Percentiles rank a stretch among this genome's conserved stretches.
Conservation (phyloP, 208 protist genomes). For the Leishmania major region DNA sequence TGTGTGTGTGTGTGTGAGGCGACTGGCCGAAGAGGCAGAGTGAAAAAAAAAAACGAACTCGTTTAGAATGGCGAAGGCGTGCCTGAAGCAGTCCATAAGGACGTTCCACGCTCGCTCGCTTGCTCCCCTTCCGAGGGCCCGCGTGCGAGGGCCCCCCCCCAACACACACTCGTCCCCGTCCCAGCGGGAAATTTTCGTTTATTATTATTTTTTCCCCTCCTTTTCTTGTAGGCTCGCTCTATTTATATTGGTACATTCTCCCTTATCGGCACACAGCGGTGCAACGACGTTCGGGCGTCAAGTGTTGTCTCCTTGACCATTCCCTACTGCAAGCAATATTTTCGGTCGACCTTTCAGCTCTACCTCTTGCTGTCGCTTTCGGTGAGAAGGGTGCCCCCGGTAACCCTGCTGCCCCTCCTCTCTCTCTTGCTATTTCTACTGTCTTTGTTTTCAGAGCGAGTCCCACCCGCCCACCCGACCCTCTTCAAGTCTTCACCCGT, state of each 20-base stretch:
- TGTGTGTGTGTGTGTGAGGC: no score
- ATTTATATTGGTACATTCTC: no score
- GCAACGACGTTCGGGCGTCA: no score
- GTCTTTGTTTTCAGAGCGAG: not conserved
- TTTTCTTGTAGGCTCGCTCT: no score
- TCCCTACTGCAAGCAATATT: no score
- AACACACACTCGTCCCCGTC: no score
- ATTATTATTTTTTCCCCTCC: no score
- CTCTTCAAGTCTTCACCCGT: not conserved
- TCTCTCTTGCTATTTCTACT: not conserved
- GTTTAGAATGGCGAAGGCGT: not conserved
- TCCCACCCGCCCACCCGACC: not conserved
- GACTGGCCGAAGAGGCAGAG: no score
- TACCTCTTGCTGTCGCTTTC: not conserved
- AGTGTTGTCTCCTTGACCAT: not conserved
- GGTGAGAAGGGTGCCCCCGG: not conserved
- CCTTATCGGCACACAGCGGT: no score
- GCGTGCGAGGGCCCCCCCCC: no score
- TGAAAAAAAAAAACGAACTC: no score
- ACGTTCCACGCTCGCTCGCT: not conserved
- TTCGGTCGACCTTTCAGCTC: not conserved
- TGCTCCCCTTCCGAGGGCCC: not conserved
- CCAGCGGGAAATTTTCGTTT: no score
- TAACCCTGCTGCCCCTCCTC: not conserved
- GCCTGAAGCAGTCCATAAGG: not conserved